Percentiles rank a stretch among this genome's conserved stretches.
Conservation (phyloP, 2,329 filamentous ascomycete species). For the Emmonsiellopsis sp. region DNA sequence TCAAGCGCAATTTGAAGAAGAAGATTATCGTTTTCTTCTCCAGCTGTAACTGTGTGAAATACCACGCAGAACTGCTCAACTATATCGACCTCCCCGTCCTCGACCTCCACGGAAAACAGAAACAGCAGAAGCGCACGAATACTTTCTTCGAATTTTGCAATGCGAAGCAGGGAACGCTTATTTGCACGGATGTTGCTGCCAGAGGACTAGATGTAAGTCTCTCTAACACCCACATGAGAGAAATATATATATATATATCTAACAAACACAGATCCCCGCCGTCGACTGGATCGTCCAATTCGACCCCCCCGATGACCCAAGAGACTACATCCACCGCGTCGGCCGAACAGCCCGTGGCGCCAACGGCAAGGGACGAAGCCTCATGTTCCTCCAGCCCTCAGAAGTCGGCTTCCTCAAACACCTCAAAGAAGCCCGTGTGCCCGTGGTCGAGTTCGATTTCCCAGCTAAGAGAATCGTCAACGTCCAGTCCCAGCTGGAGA, state of each 20-base stretch:
- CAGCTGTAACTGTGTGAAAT: slow-evolving; percentile 88
- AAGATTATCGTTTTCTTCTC: slow-evolving; percentile 98
- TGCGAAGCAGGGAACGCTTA: slow-evolving; percentile 73
- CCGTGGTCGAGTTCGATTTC: slow-evolving; percentile 93
- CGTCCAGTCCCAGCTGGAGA: slow-evolving; percentile 84
- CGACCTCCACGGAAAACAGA: slow-evolving; percentile 87
- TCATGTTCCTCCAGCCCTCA: slow-evolving; percentile 87
- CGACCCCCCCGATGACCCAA: slow-evolving; percentile 83
- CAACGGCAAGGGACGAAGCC: slow-evolving; percentile 72
- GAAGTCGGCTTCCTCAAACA: slow-evolving; percentile 90
- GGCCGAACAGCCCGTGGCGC: slow-evolving; percentile 85
- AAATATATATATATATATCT: neutral
- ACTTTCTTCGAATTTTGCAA: slow-evolving; percentile 97
- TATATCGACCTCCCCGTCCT: slow-evolving; percentile 91
- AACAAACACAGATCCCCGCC: slow-evolving; percentile 60
- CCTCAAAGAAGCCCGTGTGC: slow-evolving; percentile 82
- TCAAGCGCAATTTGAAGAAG: slow-evolving; percentile 86
- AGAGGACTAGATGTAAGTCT: slow-evolving; percentile 71
- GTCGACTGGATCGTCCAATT: slow-evolving; percentile 97
- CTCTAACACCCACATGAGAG: neutral
- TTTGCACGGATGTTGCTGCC: slow-evolving; percentile 94
- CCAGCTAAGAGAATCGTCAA: slow-evolving; percentile 86
- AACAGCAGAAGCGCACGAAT: slow-evolving; percentile 97
- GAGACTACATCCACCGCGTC: slow-evolving; percentile 91
- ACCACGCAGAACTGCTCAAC: slow-evolving; percentile 90